Percentiles rank a stretch among this genome's conserved stretches.
Conservation (phyloP, 192 early-diverging fungal species). For the Podila epicladia region DNA sequence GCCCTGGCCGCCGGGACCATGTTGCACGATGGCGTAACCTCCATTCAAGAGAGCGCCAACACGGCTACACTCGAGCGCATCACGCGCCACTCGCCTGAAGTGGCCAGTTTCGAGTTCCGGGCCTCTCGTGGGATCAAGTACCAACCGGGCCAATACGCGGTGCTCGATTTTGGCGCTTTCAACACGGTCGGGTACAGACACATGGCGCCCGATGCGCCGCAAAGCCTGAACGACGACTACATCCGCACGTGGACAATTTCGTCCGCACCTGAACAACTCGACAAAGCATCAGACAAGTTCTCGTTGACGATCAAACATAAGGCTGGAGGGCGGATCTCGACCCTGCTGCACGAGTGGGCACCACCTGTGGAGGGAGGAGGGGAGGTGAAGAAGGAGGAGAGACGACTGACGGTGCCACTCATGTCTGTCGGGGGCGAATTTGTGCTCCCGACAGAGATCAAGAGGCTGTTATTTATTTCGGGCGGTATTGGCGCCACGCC, state of each 20-base stretch:
- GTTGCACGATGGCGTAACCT: not conserved
- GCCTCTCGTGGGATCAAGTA: conserved; percentile 9
- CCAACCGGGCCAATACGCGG: conserved; percentile 34
- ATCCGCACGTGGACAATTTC: conserved; percentile 41
- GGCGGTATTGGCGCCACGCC: conserved; percentile 44
- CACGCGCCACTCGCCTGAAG: conserved; percentile 7
- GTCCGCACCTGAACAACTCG: not conserved
- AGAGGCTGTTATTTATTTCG: conserved; percentile 24
- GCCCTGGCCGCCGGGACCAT: conserved; percentile 1
- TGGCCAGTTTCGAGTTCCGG: conserved; percentile 25
- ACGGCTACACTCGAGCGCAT: conserved; percentile 18
- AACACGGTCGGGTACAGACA: conserved; percentile 31
- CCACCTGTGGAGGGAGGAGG: not conserved
- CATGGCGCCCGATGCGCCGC: conserved; percentile 32
- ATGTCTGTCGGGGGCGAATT: conserved; percentile 26
- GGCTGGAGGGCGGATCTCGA: conserved; percentile 28
- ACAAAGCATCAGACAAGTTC: not conserved
- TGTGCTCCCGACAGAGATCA: conserved; percentile 4
- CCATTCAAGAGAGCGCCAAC: not conserved
- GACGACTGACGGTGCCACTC: conserved; percentile 10
- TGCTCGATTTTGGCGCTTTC: conserved; percentile 34
- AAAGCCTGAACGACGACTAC: conserved; percentile 45
- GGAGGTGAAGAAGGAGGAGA: no score
- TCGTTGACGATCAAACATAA: conserved; percentile 28
- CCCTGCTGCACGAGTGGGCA: conserved; percentile 9